Evolutionary conservation across 805 yeast genomes (phyloP).

Genomic region (Teunomyces kruisii): DNA sequence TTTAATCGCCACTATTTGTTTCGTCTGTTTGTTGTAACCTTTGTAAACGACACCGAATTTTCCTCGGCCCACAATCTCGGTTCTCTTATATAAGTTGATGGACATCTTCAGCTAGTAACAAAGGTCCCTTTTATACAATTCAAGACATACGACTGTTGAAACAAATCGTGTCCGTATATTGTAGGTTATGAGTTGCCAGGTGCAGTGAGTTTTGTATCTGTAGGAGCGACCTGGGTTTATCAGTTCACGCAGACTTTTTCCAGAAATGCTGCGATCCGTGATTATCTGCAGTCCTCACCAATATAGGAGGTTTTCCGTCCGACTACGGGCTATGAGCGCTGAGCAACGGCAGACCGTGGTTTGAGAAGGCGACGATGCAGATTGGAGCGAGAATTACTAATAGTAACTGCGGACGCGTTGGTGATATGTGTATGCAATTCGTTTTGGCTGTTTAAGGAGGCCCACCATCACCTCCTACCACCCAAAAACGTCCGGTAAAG

Average conservation of each 20-base stretch:
- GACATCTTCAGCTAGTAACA: background rate
- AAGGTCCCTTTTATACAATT: background rate
- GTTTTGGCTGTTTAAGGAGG: no score
- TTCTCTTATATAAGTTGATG: slow-evolving; percentile 54
- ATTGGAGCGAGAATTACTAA: no score
- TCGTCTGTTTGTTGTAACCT: slow-evolving; percentile 68
- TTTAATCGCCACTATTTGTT: slow-evolving; percentile 86
- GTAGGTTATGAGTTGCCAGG: background rate
- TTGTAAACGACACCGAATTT: slow-evolving; percentile 96
- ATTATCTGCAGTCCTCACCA: background rate
- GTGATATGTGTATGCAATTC: no score
- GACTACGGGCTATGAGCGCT: background rate
- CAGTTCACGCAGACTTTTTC: slow-evolving; percentile 3
- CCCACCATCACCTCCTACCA: no score
- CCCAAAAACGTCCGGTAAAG: no score
- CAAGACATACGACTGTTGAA: background rate
- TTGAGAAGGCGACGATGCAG: no score
- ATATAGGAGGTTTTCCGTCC: background rate
- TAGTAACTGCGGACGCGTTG: no score
- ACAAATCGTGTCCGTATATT: background rate
- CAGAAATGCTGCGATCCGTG: background rate
- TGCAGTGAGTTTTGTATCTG: background rate
- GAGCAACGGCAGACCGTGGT: no score
- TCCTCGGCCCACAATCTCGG: slow-evolving; percentile 93
- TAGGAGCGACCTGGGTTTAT: slow-evolving; percentile 2